Percentiles rank a stretch among this genome's conserved stretches.
Conservation (phyloP, 164 flowering plant genomes). For the Amborella trichopoda region DNA sequence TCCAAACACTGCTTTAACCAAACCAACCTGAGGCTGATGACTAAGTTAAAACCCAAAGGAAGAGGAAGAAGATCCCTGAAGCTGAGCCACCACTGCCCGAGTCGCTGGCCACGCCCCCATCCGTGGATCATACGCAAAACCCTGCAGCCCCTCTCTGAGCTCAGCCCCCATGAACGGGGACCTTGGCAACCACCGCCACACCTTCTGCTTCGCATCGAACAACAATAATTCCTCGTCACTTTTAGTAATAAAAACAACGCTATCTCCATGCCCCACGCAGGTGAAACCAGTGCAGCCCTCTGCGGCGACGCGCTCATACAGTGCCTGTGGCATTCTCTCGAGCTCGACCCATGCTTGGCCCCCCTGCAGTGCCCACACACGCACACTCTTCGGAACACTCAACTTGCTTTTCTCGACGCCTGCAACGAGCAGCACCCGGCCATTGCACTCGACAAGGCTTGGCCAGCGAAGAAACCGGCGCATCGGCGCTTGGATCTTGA, state of each 20-base stretch:
- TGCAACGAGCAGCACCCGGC: slow-evolving; percentile 58
- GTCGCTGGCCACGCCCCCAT: too few species aligned
- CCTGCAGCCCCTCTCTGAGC: slow-evolving; percentile 28
- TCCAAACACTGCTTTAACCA: too few species aligned
- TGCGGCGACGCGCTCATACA: slow-evolving; percentile 42
- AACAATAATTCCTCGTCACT: slow-evolving; percentile 40
- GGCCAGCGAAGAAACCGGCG: slow-evolving; percentile 69
- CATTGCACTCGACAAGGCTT: slow-evolving; percentile 56
- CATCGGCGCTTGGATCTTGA: slow-evolving; percentile 86
- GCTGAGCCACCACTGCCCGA: too few species aligned
- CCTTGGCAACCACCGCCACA: slow-evolving; percentile 74
- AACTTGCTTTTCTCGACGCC: slow-evolving; percentile 93
- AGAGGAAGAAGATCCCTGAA: too few species aligned
- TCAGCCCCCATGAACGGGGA: slow-evolving; percentile 26
- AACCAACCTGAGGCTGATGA: too few species aligned
- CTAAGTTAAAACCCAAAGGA: too few species aligned
- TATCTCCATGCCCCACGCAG: slow-evolving; percentile 72
- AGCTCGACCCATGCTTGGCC: slow-evolving; percentile 64
- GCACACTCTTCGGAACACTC: slow-evolving; percentile 67
- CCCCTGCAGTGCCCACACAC: slow-evolving; percentile 62
- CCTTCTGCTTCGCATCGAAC: slow-evolving; percentile 43
- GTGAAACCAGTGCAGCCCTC: slow-evolving; percentile 64
- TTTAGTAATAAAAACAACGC: slow-evolving; percentile 29
- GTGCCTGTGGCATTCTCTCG: slow-evolving; percentile 81
- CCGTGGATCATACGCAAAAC: slow-evolving; percentile 67